Base-by-base conservation (phyloP, 1,284 basidiomycete genomes). In the Ustilago loliicola region DNA sequence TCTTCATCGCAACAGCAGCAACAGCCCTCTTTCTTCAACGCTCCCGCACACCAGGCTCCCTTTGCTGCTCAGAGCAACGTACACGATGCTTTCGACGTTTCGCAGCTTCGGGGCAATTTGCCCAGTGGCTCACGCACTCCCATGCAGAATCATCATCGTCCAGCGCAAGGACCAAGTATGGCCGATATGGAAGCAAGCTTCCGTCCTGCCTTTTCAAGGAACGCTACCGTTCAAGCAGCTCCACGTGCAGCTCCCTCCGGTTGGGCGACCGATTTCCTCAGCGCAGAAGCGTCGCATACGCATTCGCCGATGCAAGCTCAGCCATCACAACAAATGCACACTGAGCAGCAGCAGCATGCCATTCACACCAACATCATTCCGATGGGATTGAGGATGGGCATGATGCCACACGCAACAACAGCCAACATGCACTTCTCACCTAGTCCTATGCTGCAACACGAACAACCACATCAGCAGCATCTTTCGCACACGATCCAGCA, bases 191-290 rank as follows among this genome's bases (percentile, higher is more conserved):
- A 79, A 58, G 66, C 76, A 17, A 77, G 73, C 53, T 79, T 79
- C 50, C 62, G 67, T 19, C 79, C 72, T 4, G 60, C 68, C 21
- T 77, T 66, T 45, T 65, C 61, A 13, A 59, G 66, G 19, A 53
- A 45, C 36, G 34, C 57, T 7, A 42, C 62, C 10, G 36, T 55
- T 1, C 54, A 59, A 51, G 48, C 47, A 19, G 57, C 53, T 40
- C 53, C 69, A 1, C 53, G 48, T 8, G 63, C 65, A 11, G 66
- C 72, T 30, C 62, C 55, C 1, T 66, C 79, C 6, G 79, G 71
- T 2, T 82, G 80, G 80, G 80, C 79, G 6, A 73, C 55, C 50
- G 80, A 82, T 56, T 82, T 82, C 59, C 64, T 82, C 55, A 58
- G 56, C 57, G 56, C 64, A 19, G 72, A 61, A 52, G 42, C 61